phyloP scores from a whole-genome alignment of 345 rosid species.

The Ricinus communis region DNA sequence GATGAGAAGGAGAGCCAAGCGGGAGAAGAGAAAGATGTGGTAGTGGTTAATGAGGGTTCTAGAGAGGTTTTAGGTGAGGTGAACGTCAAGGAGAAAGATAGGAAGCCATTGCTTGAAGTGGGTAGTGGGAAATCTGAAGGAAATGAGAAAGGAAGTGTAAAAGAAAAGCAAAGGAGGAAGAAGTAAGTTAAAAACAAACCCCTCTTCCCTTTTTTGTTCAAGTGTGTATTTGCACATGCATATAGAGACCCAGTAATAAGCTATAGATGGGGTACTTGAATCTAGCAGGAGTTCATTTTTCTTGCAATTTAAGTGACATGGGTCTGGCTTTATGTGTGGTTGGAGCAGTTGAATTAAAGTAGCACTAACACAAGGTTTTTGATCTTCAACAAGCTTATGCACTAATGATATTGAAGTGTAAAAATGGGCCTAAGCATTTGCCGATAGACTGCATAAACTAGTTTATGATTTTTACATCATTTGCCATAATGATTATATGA shows the following conservation, averaged over 20 bases:
- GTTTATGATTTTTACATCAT: too few species aligned
- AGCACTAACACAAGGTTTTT: neutral
- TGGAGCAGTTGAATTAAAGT: neutral
- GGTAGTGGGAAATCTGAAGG: constrained; percentile 38
- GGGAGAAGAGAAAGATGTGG: constrained; percentile 23
- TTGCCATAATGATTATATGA: neutral
- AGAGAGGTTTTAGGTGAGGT: constrained; percentile 34
- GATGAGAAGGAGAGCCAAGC: constrained; percentile 36
- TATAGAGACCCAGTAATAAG: neutral
- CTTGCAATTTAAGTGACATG: neutral
- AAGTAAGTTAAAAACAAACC: constrained; percentile 41
- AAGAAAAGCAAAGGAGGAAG: constrained; percentile 53
- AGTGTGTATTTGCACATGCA: neutral
- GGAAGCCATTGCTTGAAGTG: constrained; percentile 57
- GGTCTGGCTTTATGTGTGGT: neutral
- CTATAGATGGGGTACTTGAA: too few species aligned
- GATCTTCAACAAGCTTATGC: neutral
- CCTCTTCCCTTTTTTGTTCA: neutral
- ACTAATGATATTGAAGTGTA: neutral
- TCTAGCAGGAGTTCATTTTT: too few species aligned
- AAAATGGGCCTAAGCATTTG: neutral
- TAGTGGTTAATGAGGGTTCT: constrained; percentile 29
- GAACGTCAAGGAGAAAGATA: constrained; percentile 47
- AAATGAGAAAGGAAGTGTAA: constrained; percentile 35
- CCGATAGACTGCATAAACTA: neutral